These are phyloP conservation scores for Pseudocercospora musae DNA, from an alignment of 2,329 filamentous ascomycete genomes.

Conservation along the genomic window DNA sequence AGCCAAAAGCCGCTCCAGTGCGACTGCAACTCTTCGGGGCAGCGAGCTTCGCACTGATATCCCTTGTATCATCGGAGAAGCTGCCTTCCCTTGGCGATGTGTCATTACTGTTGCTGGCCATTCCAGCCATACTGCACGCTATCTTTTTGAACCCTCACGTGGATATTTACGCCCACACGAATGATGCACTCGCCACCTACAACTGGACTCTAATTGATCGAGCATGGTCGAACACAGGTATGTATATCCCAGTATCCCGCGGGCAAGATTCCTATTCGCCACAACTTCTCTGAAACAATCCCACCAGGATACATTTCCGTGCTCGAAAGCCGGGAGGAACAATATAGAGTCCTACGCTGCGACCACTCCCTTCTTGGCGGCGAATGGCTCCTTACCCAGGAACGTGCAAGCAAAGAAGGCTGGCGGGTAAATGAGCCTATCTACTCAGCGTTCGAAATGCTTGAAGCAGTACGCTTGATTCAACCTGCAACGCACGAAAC, in stretches of 20 bases:
- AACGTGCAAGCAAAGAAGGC: conserved; percentile 36
- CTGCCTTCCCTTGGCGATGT: conserved; percentile 38
- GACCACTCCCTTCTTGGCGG: conserved; percentile 80
- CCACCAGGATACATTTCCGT: conserved; percentile 78
- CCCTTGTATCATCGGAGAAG: conserved; percentile 5
- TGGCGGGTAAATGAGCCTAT: conserved; percentile 73
- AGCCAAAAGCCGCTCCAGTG: conserved; percentile 45
- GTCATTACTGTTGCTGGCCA: conserved; percentile 56
- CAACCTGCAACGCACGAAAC: conserved; percentile 44
- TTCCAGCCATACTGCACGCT: conserved; percentile 72
- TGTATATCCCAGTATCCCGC: neutral
- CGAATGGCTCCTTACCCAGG: conserved; percentile 68
- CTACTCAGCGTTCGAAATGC: conserved; percentile 92
- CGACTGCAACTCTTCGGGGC: conserved; percentile 69
- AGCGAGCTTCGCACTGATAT: conserved; percentile 51
- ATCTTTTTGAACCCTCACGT: conserved; percentile 61
- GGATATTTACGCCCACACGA: conserved; percentile 51
- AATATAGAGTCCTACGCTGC: conserved; percentile 81
- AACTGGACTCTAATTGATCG: conserved; percentile 77
- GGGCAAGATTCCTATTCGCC: neutral
- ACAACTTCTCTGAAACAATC: neutral
- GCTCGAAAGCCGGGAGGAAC: conserved; percentile 66
- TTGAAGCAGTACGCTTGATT: conserved; percentile 84
- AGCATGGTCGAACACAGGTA: conserved; percentile 70
- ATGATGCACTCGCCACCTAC: conserved; percentile 60